phyloP scores from a whole-genome alignment of 1,284 basidiomycete species.

The Heterobasidion occidentale region DNA sequence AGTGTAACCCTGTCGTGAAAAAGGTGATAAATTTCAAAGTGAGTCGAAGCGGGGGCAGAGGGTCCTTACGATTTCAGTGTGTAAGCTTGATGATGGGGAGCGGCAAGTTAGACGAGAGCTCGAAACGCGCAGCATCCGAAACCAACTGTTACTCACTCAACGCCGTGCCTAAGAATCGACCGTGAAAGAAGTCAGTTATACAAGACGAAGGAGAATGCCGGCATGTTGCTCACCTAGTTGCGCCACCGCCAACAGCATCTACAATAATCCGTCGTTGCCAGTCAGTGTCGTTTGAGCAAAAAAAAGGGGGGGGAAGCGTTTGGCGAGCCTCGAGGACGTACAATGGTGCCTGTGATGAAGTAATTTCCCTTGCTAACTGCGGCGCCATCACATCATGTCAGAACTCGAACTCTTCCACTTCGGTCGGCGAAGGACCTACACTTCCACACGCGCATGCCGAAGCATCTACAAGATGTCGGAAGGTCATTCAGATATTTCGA shows the following conservation, averaged over 20 bases:
- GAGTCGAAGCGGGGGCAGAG: too few relatives aligned
- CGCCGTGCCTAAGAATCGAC: too few relatives aligned
- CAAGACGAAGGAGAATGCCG: not conserved
- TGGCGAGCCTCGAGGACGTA: conserved; percentile 24
- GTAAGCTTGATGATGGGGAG: not conserved
- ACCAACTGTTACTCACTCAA: too few relatives aligned
- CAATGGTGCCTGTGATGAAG: conserved; percentile 44
- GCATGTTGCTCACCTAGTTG: conserved; percentile 9
- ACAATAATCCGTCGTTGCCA: not conserved
- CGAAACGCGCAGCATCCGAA: too few relatives aligned
- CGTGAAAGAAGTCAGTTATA: too few relatives aligned
- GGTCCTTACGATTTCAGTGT: not conserved
- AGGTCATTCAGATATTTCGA: not conserved
- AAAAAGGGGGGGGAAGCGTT: not conserved
- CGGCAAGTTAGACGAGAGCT: not conserved
- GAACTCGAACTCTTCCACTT: not conserved
- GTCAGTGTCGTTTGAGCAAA: not conserved
- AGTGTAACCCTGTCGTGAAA: conserved; percentile 1
- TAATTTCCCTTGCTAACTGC: conserved; percentile 55
- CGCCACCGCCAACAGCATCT: conserved; percentile 9
- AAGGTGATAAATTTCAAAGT: too few relatives aligned
- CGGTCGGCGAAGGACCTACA: conserved; percentile 33
- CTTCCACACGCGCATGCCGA: conserved; percentile 60
- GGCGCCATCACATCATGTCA: not conserved
- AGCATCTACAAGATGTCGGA: conserved; percentile 36